Percentiles rank a stretch among this genome's conserved stretches.
phyloP scores from a whole-genome alignment of 2,329 filamentous ascomycete species.

The Colletotrichum liaoningense region DNA sequence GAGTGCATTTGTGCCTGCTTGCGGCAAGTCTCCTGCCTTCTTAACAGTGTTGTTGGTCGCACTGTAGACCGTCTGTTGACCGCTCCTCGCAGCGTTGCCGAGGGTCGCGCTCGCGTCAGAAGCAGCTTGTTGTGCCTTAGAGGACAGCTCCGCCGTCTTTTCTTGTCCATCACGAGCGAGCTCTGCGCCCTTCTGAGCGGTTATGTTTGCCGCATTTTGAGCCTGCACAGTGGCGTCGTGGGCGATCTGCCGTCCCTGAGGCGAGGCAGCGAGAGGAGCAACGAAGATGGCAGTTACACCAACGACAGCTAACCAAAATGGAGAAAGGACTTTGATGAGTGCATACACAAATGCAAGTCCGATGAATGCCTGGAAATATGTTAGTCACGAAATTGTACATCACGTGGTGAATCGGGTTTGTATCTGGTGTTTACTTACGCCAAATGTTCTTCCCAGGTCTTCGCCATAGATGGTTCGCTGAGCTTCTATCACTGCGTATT shows the following conservation, averaged over 20 bases:
- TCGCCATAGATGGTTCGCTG: slow-evolving; percentile 16
- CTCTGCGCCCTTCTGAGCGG: slow-evolving; percentile 5
- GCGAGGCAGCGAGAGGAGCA: slow-evolving; percentile 12
- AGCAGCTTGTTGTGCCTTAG: not conserved
- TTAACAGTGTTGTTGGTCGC: not conserved
- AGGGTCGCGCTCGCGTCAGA: not conserved
- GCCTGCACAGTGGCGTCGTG: slow-evolving; percentile 5
- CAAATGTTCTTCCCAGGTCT: slow-evolving; percentile 15
- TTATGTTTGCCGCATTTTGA: slow-evolving; percentile 13
- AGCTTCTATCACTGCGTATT: not conserved
- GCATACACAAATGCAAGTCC: not conserved
- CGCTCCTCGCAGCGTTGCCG: not conserved
- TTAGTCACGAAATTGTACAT: too few relatives aligned
- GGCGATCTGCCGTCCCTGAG: slow-evolving; percentile 1
- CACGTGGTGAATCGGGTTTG: too few relatives aligned
- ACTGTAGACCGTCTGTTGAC: not conserved
- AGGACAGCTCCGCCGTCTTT: slow-evolving; percentile 3
- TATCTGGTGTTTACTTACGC: not conserved
- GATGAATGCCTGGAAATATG: not conserved
- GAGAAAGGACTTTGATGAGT: not conserved
- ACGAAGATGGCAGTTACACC: slow-evolving; percentile 13
- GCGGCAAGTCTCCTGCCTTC: not conserved
- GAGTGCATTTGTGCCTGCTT: not conserved
- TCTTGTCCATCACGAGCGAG: slow-evolving; percentile 15
- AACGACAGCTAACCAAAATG: slow-evolving; percentile 15